These are phyloP conservation scores for Fusarium sp. DNA, from an alignment of 2,329 filamentous ascomycete genomes.

Conservation along the genomic window DNA sequence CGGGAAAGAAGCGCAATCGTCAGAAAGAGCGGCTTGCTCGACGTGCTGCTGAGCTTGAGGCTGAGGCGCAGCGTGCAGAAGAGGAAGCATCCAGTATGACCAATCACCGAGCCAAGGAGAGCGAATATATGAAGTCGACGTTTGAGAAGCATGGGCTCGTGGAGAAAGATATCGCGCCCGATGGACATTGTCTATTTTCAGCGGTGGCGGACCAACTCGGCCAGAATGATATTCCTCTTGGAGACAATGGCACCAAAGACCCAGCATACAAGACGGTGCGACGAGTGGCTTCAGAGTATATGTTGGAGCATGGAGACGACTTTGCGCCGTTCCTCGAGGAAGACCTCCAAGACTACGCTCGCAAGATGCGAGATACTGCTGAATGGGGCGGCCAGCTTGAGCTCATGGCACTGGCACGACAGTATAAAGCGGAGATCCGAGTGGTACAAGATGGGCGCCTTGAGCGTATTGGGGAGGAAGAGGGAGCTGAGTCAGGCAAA, in stretches of 20 bases:
- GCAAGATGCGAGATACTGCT: slow-evolving; percentile 83
- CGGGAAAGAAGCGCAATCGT: slow-evolving; percentile 81
- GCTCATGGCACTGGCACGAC: slow-evolving; percentile 82
- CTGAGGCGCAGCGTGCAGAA: slow-evolving; percentile 72
- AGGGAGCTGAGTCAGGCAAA: slow-evolving; percentile 62
- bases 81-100: slow-evolving; percentile 80
- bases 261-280: slow-evolving; percentile 74
- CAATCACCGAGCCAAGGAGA: slow-evolving; percentile 77
- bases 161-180: slow-evolving; percentile 84
- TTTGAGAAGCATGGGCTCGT: slow-evolving; percentile 72
- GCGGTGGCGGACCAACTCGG: slow-evolving; percentile 87
- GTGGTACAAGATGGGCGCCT: slow-evolving; percentile 87
- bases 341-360: slow-evolving; percentile 75
- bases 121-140: slow-evolving; percentile 73
- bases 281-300: slow-evolving; percentile 79
- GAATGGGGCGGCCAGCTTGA: slow-evolving; percentile 98
- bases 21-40: slow-evolving; percentile 92
- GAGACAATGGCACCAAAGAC: slow-evolving; percentile 26
- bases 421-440: slow-evolving; percentile 82
- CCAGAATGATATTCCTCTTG: slow-evolving; percentile 59
- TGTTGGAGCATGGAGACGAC: slow-evolving; percentile 77
- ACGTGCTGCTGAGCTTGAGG: slow-evolving; percentile 85
- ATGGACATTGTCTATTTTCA: slow-evolving; percentile 95
- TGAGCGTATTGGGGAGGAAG: slow-evolving; percentile 72
- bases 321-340: slow-evolving; percentile 91